Percentiles rank a stretch among this genome's conserved stretches.
Conservation (phyloP, 371 early-diverging fungal species). For the Mucor ambiguus region DNA sequence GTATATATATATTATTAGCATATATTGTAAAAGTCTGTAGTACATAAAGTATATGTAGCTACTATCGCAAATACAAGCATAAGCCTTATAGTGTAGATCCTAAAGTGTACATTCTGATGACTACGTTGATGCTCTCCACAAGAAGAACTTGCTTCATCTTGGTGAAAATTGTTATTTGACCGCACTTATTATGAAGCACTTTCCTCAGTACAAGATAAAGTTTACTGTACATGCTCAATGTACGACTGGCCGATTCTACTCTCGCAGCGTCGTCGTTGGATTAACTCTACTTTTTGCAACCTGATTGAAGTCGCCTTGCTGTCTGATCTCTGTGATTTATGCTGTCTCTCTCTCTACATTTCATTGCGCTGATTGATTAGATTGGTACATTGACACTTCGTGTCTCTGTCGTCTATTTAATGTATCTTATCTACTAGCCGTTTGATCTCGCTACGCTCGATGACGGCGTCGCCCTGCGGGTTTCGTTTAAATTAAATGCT, state of each 20-base stretch:
- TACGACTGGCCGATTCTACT: constrained; percentile 89
- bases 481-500: too few species aligned
- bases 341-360: constrained; percentile 96
- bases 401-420: too few species aligned
- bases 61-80: too few species aligned
- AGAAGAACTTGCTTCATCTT: constrained; percentile 94
- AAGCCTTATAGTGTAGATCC: too few species aligned
- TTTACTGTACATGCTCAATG: constrained; percentile 93
- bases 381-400: constrained; percentile 91
- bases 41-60: too few species aligned
- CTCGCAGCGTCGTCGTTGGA: constrained; percentile 88
- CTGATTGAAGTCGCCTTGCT: constrained; percentile 87
- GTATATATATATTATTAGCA: too few species aligned
- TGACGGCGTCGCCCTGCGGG: too few species aligned
- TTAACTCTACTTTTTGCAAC: constrained; percentile 97
- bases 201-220: constrained; percentile 95
- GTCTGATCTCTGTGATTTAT: constrained; percentile 92
- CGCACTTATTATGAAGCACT: constrained; percentile 98
- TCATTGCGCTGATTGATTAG: constrained; percentile 89
- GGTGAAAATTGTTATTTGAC: constrained; percentile 97
- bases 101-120: too few species aligned
- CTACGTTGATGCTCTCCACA: constrained; percentile 97
- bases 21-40: too few species aligned
- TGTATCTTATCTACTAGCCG: too few species aligned
- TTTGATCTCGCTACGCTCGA: too few species aligned